Base-by-base conservation (phyloP, 1,139 yeast species). In the Suhomyces bolitotheri region DNA sequence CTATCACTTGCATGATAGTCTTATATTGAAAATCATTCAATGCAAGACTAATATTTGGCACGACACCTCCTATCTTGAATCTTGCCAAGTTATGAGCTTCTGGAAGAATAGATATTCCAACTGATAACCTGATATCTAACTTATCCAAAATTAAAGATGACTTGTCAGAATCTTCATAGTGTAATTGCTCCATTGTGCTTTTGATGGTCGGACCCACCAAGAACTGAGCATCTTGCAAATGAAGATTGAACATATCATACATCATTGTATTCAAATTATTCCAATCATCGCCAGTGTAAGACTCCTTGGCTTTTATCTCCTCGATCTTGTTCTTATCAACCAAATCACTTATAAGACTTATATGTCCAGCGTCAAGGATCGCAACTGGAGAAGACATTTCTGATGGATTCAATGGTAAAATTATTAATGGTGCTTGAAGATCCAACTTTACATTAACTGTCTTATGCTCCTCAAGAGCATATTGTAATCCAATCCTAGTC, bases 321-420 rank as follows among this genome's bases (percentile, higher is more conserved):
- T 82, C 81, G 25, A 89, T 76, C 33, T 77, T 78, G 3, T 76
- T 73, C 47, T 78, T 78, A 31, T 87, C 87, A 2, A 83, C 96
- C 29, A 90, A 70, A 45, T 89, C 92, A 56, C 96, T 87, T 2
- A 72, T 64, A 6, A 92, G 80, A 50, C 90, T 82, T 22, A 94
- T 82, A 57, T 92, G 97, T 52, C 99, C 99, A 10, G 97, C 97
- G 71, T 94, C 98, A 38, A 94, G 70, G 10, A 92, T 78, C 4
- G 92, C 90, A 42, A 95, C 96, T 0, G 97, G 95, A 0, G 97
- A 80, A 27, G 83, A 73, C 80, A 87, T 80, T 45, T 78, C 79
- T 10, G 79, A 74, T 0, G 95, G 86, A 53, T 88, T 87, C 14
- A 88, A 67, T 0, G 98, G 98, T 25, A 92, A 51, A n/a, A 92